Conservation (phyloP, 2,329 filamentous ascomycete species). For the Conoideocrella luteorostrata region DNA sequence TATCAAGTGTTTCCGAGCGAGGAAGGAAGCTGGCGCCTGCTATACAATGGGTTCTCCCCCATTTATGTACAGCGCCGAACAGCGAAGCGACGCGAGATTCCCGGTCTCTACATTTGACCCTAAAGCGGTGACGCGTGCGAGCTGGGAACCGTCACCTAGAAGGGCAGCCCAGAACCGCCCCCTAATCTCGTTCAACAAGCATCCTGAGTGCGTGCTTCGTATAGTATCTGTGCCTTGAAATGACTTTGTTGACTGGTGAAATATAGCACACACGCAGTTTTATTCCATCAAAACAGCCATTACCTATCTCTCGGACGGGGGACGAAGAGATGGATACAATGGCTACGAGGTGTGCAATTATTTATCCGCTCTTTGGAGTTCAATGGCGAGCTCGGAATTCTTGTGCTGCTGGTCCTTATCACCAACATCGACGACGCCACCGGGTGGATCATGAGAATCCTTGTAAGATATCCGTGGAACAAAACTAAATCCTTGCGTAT, state of each 20-base stretch:
- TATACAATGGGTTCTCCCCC: conserved; percentile 44
- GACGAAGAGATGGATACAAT: conserved; percentile 66
- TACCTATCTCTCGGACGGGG: conserved; percentile 61
- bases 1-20: too few relatives aligned
- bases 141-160: conserved; percentile 57
- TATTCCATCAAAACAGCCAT: conserved; percentile 54
- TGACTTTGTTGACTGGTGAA: background rate
- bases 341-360: conserved; percentile 63
- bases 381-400: conserved; percentile 60
- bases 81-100: conserved; percentile 44
- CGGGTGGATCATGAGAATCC: conserved; percentile 70
- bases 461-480: conserved; percentile 52
- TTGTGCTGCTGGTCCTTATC: conserved; percentile 73
- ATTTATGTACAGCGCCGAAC: conserved; percentile 63
- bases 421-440: conserved; percentile 57
- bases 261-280: conserved; percentile 48
- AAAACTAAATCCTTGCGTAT: background rate
- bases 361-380: conserved; percentile 60
- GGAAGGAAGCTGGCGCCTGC: too few relatives aligned
- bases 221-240: background rate
- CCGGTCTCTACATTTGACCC: conserved; percentile 67
- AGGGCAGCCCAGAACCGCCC: conserved; percentile 67
- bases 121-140: conserved; percentile 76
- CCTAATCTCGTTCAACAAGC: conserved; percentile 73
- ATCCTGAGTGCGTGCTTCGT: conserved; percentile 68